A percentile compares a stretch with the other conserved stretches of the same genome.
Conservation (phyloP, 164 flowering plant genomes). For the Berberis thunbergii region DNA sequence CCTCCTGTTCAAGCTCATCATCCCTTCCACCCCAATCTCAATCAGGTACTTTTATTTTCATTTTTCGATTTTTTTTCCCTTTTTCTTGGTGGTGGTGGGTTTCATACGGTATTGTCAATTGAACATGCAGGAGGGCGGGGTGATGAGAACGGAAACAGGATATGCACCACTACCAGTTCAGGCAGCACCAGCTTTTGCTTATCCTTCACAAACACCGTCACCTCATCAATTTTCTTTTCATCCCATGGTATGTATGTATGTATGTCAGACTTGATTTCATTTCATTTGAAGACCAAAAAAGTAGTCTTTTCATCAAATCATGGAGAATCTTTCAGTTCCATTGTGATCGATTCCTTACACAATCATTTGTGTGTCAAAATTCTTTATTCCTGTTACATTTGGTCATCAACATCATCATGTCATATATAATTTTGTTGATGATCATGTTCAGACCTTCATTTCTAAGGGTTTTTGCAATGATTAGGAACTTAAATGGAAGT, state of each 20-base stretch:
- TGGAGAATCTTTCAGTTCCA: too few relatives aligned
- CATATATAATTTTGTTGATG: too few relatives aligned
- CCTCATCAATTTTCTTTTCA: conserved; percentile 26
- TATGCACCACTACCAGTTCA: conserved; percentile 27
- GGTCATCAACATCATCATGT: too few relatives aligned
- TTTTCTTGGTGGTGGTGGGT: not conserved
- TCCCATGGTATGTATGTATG: conserved; percentile 32
- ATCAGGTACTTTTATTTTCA: conserved; percentile 18
- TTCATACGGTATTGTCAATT: not conserved
- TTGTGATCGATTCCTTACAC: too few relatives aligned
- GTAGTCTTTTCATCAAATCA: too few relatives aligned
- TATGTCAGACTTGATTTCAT: conserved; percentile 13
- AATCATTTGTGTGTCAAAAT: too few relatives aligned
- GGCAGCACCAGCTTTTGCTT: conserved; percentile 24
- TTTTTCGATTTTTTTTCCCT: not conserved
- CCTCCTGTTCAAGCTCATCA: conserved; percentile 17
- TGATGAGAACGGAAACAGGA: conserved; percentile 26
- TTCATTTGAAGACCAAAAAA: too few relatives aligned
- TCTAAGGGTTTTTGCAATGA: too few relatives aligned
- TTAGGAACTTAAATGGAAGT: not conserved
- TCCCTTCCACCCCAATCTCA: conserved; percentile 21
- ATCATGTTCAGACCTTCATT: too few relatives aligned
- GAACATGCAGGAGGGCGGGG: conserved; percentile 25
- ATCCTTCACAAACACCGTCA: conserved; percentile 23
- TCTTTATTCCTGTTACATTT: too few relatives aligned